These are phyloP conservation scores for Sutorius eximius DNA, from an alignment of 1,284 basidiomycete species.

Conservation along the genomic window DNA sequence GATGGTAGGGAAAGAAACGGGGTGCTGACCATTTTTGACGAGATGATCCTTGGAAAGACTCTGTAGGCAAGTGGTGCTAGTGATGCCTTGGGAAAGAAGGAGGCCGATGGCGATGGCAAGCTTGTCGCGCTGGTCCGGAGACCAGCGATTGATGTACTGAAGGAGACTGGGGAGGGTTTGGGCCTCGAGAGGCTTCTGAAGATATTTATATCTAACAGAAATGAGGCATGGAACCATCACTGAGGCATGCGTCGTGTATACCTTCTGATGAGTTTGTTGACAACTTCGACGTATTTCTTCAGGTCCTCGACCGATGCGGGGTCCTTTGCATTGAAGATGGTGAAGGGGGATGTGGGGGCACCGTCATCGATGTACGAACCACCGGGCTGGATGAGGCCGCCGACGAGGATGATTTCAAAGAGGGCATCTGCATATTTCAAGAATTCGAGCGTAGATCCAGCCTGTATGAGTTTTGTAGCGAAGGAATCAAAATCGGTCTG, in stretches of 20 bases:
- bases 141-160: constrained; percentile 89
- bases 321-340: constrained; percentile 78
- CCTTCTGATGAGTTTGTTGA: constrained; percentile 95
- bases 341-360: constrained; percentile 78
- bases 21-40: constrained; percentile 79
- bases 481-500: constrained; percentile 82
- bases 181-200: constrained; percentile 93
- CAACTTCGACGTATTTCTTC: constrained; percentile 89
- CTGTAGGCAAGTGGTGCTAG: constrained; percentile 73
- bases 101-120: constrained; percentile 80
- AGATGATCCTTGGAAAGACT: constrained; percentile 92
- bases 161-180: constrained; percentile 80
- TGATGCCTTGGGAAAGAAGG: constrained; percentile 80
- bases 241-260: constrained; percentile 34
- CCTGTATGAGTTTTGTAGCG: constrained; percentile 85
- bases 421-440: constrained; percentile 95
- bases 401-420: constrained; percentile 93
- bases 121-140: constrained; percentile 74
- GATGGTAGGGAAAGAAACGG: neutral
- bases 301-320: constrained; percentile 79
- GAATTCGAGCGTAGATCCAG: constrained; percentile 88
- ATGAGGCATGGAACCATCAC: constrained; percentile 13
- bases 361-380: constrained; percentile 89
- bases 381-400: constrained; percentile 93
- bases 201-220: constrained; percentile 86